A percentile compares a stretch with the other conserved stretches of the same genome.
Evolutionary conservation across 208 protist species (phyloP).

Genomic region (Acanthamoeba healyi): DNA sequence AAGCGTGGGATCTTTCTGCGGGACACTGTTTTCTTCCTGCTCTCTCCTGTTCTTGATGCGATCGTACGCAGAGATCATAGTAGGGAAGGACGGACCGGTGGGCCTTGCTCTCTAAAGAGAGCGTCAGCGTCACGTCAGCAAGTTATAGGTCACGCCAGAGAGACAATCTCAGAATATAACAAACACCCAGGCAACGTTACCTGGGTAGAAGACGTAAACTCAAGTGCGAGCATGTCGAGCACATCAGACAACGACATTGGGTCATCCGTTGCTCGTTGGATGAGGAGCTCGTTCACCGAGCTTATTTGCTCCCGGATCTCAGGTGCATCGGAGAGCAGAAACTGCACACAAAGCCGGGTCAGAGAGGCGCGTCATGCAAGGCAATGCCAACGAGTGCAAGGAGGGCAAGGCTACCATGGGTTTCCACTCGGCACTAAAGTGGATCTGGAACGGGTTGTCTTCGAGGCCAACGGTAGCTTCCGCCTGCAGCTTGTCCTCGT

Average conservation of each 20-base stretch:
- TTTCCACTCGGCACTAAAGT: slow-evolving; percentile 27
- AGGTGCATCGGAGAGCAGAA: not conserved
- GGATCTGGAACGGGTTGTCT: slow-evolving; percentile 57
- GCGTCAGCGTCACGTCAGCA: not conserved
- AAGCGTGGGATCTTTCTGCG: slow-evolving; percentile 56
- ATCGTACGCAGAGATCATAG: not conserved
- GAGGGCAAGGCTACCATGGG: not conserved
- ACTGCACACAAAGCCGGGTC: not conserved
- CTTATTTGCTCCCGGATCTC: slow-evolving; percentile 9
- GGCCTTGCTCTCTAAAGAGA: not conserved
- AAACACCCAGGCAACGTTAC: too few species aligned
- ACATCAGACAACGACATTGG: slow-evolving; percentile 17
- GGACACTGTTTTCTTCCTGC: not conserved
- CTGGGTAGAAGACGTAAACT: slow-evolving; percentile 1
- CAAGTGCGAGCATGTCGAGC: slow-evolving; percentile 61
- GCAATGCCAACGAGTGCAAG: not conserved
- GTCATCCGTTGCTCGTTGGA: slow-evolving; percentile 24
- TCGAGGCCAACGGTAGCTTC: slow-evolving; percentile 48
- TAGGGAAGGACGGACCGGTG: slow-evolving; percentile 1
- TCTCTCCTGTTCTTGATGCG: not conserved
- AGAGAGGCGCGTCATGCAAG: not conserved
- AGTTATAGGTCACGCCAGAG: not conserved
- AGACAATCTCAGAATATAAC: too few species aligned
- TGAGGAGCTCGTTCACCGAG: slow-evolving; percentile 25
- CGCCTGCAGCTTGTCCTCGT: slow-evolving; percentile 51